These are phyloP conservation scores for Sextonia rubra DNA, from an alignment of 164 flowering plant genomes.

Conservation along the genomic window DNA sequence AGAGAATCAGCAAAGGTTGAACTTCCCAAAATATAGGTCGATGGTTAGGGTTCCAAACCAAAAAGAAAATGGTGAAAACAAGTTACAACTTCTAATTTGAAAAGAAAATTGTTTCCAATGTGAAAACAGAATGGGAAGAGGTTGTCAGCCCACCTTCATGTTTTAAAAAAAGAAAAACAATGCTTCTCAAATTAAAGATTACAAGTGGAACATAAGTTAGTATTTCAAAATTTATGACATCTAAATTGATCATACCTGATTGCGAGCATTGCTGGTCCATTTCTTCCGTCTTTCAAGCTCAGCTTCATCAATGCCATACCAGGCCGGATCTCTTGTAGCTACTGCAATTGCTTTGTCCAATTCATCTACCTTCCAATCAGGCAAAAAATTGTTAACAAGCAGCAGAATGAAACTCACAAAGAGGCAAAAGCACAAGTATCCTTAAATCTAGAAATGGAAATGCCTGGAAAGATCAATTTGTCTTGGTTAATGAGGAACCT, in stretches of 20 bases:
- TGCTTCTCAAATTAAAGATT: neutral
- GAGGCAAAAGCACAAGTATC: neutral
- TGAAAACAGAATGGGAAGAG: too few relatives aligned
- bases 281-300: conserved; percentile 77
- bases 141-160: too few relatives aligned
- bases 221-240: neutral
- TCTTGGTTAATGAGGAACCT: neutral
- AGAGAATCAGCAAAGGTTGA: too few relatives aligned
- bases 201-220: neutral
- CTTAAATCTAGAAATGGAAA: neutral
- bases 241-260: conserved; percentile 42
- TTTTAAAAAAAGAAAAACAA: too few relatives aligned
- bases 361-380: conserved; percentile 83
- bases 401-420: neutral
- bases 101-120: too few relatives aligned
- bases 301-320: conserved; percentile 62
- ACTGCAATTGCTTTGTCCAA: conserved; percentile 78
- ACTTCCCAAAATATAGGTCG: too few relatives aligned
- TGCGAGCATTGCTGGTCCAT: conserved; percentile 74
- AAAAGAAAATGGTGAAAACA: too few relatives aligned
- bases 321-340: conserved; percentile 76
- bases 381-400: conserved; percentile 6
- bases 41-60: too few relatives aligned
- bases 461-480: neutral
- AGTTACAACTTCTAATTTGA: too few relatives aligned